A percentile compares a stretch with the other conserved stretches of the same genome.
phyloP scores from a whole-genome alignment of 345 rosid species.

The Arabis hirsuta region DNA sequence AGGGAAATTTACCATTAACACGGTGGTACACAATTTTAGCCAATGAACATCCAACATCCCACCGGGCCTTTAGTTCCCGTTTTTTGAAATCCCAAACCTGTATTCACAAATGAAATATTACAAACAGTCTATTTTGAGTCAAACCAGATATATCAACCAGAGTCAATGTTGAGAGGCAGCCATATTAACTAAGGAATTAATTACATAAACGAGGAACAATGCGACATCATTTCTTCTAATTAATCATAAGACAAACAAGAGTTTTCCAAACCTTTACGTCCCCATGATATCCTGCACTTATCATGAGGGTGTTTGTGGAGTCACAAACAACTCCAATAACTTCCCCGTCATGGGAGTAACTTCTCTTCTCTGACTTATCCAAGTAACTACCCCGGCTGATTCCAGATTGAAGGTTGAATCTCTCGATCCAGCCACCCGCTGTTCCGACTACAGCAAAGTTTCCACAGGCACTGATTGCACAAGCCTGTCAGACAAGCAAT shows the following conservation, averaged over 20 bases:
- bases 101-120: conserved; percentile 24
- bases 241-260: conserved; percentile 18
- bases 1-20: conserved; percentile 58
- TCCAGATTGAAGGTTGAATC: conserved; percentile 97
- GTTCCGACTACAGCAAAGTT: conserved; percentile 94
- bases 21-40: conserved; percentile 81
- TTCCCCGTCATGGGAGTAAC: conserved; percentile 72
- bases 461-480: conserved; percentile 95
- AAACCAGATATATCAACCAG: conserved; percentile 1
- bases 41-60: conserved; percentile 81
- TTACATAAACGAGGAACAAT: not conserved
- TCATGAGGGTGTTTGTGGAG: conserved; percentile 87
- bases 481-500: conserved; percentile 58
- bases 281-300: conserved; percentile 93
- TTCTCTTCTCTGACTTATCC: conserved; percentile 60
- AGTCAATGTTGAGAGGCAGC: conserved; percentile 3
- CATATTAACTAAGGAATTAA: conserved; percentile 18
- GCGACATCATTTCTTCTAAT: not conserved
- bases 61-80: conserved; percentile 64
- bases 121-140: conserved; percentile 1
- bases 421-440: conserved; percentile 91
- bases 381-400: conserved; percentile 83
- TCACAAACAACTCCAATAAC: conserved; percentile 96
- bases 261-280: conserved; percentile 66
- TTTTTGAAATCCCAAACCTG: conserved; percentile 98